Evolutionary conservation across 768 basidiomycete genomes (phyloP).

Genomic region (Termitomyces sp.): DNA sequence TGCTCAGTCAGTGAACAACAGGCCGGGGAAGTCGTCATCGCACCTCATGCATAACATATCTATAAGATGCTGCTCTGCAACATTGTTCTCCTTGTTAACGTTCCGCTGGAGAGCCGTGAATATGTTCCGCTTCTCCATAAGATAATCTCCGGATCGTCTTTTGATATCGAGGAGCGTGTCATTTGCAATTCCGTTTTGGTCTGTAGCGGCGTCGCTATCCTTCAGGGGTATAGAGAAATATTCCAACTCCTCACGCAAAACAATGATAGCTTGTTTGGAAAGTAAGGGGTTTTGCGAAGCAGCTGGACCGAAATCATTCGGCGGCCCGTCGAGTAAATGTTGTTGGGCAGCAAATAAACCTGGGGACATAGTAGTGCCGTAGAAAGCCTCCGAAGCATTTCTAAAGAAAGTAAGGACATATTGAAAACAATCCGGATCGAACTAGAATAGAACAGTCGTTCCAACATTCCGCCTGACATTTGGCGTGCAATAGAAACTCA

Average conservation of each 20-base stretch:
- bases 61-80: slow-evolving; percentile 98
- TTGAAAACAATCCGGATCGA: slow-evolving; percentile 95
- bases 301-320: slow-evolving; percentile 57
- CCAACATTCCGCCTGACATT: slow-evolving; percentile 1
- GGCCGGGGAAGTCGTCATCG: slow-evolving; percentile 9
- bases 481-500: not conserved
- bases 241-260: slow-evolving; percentile 95
- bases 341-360: slow-evolving; percentile 80
- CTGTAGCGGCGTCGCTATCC: slow-evolving; percentile 55
- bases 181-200: slow-evolving; percentile 80
- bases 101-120: slow-evolving; percentile 98
- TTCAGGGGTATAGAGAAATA: slow-evolving; percentile 95
- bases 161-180: slow-evolving; percentile 76
- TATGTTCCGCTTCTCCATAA: slow-evolving; percentile 88
- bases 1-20: not conserved
- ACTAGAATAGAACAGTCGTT: slow-evolving; percentile 44
- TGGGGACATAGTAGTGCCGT: slow-evolving; percentile 71
- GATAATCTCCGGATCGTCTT: slow-evolving; percentile 77
- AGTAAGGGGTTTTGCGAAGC: slow-evolving; percentile 87
- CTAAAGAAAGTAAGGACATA: slow-evolving; percentile 93
- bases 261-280: slow-evolving; percentile 96
- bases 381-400: slow-evolving; percentile 84
- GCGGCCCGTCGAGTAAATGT: slow-evolving; percentile 65
- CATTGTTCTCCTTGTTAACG: slow-evolving; percentile 98
- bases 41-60: slow-evolving; percentile 99